Conservation (phyloP, 345 rosid genomes). For the Salix suchowensis region DNA sequence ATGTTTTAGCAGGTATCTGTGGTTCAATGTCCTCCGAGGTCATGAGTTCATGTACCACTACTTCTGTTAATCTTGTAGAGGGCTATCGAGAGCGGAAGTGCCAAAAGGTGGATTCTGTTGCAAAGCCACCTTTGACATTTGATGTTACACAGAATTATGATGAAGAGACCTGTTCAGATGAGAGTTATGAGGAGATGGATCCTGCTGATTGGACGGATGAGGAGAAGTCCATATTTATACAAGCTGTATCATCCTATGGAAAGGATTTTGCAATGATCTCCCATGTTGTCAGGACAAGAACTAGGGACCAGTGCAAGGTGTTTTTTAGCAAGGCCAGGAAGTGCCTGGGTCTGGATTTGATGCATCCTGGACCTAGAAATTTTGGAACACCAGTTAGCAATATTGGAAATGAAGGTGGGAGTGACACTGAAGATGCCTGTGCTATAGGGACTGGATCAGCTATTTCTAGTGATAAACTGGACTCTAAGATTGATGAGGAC, state of each 20-base stretch:
- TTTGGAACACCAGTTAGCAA: constrained; percentile 42
- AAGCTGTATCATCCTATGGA: constrained; percentile 68
- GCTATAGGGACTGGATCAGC: constrained; percentile 48
- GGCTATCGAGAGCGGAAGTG: constrained; percentile 39
- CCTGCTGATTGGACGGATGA: constrained; percentile 86
- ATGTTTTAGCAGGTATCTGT: constrained; percentile 72
- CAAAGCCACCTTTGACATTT: constrained; percentile 44
- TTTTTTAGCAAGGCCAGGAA: constrained; percentile 91
- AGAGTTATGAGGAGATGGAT: constrained; percentile 87
- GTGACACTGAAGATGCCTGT: constrained; percentile 69
- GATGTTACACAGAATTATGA: constrained; percentile 59
- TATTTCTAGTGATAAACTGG: constrained; percentile 37
- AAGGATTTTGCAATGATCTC: constrained; percentile 80
- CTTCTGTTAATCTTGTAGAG: constrained; percentile 56
- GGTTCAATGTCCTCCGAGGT: constrained; percentile 83
- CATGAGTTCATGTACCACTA: constrained; percentile 75
- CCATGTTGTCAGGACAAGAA: constrained; percentile 56
- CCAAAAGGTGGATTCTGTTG: constrained; percentile 40
- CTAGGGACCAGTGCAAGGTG: constrained; percentile 80
- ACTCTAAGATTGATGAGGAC: constrained; percentile 37
- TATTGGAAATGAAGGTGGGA: constrained; percentile 66
- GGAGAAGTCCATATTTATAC: constrained; percentile 70
- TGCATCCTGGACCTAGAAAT: constrained; percentile 42
- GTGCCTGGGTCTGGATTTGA: constrained; percentile 76
- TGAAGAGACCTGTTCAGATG: constrained; percentile 85